phyloP scores from a whole-genome alignment of 108 stramenopile species.

The Epipyxis sp. region DNA sequence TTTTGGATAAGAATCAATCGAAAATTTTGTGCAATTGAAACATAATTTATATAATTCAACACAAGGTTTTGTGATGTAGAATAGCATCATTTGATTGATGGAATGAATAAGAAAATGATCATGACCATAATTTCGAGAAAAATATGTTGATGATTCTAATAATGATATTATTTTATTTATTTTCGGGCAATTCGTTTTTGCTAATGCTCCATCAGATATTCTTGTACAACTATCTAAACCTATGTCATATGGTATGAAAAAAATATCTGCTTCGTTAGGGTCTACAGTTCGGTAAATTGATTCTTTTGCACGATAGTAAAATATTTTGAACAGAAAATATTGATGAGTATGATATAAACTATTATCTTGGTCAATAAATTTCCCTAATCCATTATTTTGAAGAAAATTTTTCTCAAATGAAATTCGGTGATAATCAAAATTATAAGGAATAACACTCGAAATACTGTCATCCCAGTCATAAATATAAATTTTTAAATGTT shows the following conservation, averaged over 20 bases:
- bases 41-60: neutral
- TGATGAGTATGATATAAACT: conserved; percentile 14
- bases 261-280: neutral
- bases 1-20: neutral
- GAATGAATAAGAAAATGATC: conserved; percentile 17
- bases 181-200: neutral
- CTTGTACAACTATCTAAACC: neutral
- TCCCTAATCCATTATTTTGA: neutral
- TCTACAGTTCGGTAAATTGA: neutral
- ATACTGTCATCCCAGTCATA: neutral
- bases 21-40: neutral
- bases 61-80: neutral
- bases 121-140: neutral
- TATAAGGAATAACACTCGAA: neutral
- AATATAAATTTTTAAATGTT: neutral
- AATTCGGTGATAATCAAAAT: neutral
- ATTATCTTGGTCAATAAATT: neutral
- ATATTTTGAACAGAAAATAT: neutral
- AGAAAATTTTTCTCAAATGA: neutral
- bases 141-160: neutral
- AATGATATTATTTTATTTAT: neutral
- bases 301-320: neutral
- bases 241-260: conserved; percentile 9
- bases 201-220: neutral
- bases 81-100: conserved; percentile 3